Evolutionary conservation across 2,329 filamentous ascomycete species (phyloP).

Genomic region (Aspergillus aculeatinus): DNA sequence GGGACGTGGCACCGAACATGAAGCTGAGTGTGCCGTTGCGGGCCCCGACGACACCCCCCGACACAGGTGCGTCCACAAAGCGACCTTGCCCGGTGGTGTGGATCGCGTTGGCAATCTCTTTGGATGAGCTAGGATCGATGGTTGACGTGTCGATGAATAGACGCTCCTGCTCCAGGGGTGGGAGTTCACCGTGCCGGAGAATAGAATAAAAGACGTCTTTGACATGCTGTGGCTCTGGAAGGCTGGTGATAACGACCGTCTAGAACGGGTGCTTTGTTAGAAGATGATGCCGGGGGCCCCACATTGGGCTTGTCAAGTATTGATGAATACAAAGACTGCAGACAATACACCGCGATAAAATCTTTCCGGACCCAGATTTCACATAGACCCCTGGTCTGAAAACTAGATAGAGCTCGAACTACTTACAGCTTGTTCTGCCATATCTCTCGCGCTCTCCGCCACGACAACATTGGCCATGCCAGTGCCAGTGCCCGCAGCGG

Average conservation of each 20-base stretch:
- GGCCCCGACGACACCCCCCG: slow-evolving; percentile 90
- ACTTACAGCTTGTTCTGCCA: slow-evolving; percentile 67
- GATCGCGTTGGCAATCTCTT: slow-evolving; percentile 70
- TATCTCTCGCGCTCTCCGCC: slow-evolving; percentile 58
- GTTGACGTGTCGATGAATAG: slow-evolving; percentile 96
- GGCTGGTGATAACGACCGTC: slow-evolving; percentile 83
- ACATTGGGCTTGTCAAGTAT: neutral
- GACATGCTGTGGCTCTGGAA: slow-evolving; percentile 87
- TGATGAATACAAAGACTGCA: neutral
- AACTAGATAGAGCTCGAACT: neutral
- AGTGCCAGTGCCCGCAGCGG: slow-evolving; percentile 22
- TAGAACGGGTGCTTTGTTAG: slow-evolving; percentile 39
- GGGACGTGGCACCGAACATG: slow-evolving; percentile 75
- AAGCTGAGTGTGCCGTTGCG: slow-evolving; percentile 86
- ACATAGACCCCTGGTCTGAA: neutral
- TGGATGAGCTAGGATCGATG: slow-evolving; percentile 85
- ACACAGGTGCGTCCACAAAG: slow-evolving; percentile 96
- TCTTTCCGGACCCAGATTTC: neutral
- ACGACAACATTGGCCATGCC: slow-evolving; percentile 53
- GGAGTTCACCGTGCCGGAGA: slow-evolving; percentile 57
- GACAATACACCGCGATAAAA: neutral
- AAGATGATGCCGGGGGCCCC: slow-evolving; percentile 1
- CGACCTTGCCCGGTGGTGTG: slow-evolving; percentile 65
- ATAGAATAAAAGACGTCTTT: slow-evolving; percentile 78
- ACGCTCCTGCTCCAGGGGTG: slow-evolving; percentile 57